Percentiles rank a stretch among this genome's conserved stretches.
These are phyloP conservation scores for Penstemon newberryi DNA, from an alignment of 257 asterid species.

Conservation along the genomic window DNA sequence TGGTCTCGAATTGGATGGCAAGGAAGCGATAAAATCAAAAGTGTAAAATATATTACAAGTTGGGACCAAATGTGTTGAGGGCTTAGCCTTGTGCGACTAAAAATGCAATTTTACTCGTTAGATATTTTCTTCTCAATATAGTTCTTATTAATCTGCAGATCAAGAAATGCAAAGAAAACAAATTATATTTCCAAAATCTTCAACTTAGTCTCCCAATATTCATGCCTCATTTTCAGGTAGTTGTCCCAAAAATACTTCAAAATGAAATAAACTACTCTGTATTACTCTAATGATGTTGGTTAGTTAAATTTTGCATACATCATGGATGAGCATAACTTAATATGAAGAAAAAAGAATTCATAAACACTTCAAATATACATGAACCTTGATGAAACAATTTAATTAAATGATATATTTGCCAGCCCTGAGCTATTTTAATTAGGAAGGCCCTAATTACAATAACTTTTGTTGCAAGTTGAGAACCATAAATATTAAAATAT, in stretches of 20 bases:
- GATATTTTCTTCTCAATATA: too few relatives aligned
- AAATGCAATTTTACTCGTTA: too few relatives aligned
- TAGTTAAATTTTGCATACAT: background rate
- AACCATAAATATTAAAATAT: constrained; percentile 25
- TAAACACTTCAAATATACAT: constrained; percentile 8
- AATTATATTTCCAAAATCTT: too few relatives aligned
- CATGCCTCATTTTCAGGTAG: background rate
- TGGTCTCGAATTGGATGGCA: too few relatives aligned
- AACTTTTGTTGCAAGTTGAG: constrained; percentile 13
- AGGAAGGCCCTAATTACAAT: constrained; percentile 3
- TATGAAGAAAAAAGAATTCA: background rate
- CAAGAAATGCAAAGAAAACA: too few relatives aligned
- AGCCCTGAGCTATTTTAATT: constrained; percentile 23
- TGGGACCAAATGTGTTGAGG: too few relatives aligned
- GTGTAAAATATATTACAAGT: too few relatives aligned
- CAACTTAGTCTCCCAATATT: background rate
- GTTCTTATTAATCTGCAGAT: too few relatives aligned
- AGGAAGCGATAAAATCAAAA: too few relatives aligned
- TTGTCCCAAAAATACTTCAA: background rate
- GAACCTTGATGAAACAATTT: constrained; percentile 1
- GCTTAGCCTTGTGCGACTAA: too few relatives aligned
- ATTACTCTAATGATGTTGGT: background rate
- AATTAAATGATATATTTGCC: background rate
- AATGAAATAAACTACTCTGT: background rate
- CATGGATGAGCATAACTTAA: background rate